phyloP scores from a whole-genome alignment of 305 asterid genomes.

The Withania somnifera region DNA sequence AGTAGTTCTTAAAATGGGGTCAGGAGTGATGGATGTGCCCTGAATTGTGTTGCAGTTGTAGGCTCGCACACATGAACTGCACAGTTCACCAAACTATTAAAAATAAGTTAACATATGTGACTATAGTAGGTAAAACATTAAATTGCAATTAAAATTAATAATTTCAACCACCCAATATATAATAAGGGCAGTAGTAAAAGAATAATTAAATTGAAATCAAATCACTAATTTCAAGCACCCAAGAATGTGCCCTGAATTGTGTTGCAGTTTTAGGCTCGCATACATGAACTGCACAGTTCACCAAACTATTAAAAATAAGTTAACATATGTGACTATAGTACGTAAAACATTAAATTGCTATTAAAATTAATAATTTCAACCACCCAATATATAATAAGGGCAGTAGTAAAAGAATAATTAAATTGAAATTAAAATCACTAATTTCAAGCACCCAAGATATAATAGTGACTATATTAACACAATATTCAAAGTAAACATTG shows the following conservation, averaged over 20 bases:
- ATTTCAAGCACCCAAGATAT: not conserved
- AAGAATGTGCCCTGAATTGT: too few species aligned
- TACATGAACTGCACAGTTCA: not conserved
- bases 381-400: not conserved
- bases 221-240: not conserved
- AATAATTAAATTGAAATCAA: not conserved
- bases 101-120: not conserved
- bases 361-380: not conserved
- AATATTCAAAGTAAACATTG: not conserved
- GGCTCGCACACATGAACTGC: not conserved
- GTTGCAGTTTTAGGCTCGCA: not conserved
- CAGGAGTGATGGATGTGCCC: not conserved
- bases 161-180: not conserved
- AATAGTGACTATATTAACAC: not conserved
- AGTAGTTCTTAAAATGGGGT: not conserved
- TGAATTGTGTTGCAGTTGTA: not conserved
- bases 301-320: not conserved
- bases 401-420: not conserved
- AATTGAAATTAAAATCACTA: not conserved
- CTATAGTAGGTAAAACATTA: not conserved
- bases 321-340: not conserved
- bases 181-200: not conserved
- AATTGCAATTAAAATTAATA: not conserved
- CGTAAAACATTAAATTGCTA: not conserved
- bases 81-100: not conserved